phyloP scores from a whole-genome alignment of 2,329 filamentous ascomycete species.

The Penicillium frequentans region DNA sequence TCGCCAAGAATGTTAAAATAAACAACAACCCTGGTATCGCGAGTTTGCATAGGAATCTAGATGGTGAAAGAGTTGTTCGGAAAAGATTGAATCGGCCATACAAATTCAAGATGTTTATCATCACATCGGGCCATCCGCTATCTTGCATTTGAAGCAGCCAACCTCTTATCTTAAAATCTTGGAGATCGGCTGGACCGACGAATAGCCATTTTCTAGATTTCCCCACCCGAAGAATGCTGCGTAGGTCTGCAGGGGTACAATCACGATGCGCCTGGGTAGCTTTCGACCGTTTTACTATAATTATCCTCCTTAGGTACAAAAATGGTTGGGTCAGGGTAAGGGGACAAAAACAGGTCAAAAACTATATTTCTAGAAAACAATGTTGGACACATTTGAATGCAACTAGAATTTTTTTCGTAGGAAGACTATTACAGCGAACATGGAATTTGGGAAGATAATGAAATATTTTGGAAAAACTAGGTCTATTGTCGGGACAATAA shows the following conservation, averaged over 20 bases:
- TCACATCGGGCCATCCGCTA: not conserved
- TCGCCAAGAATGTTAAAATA: not conserved
- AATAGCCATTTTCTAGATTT: not conserved
- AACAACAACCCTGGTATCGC: not conserved
- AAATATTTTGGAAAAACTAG: too few species aligned
- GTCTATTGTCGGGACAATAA: too few species aligned
- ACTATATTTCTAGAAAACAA: too few species aligned
- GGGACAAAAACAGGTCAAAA: too few species aligned
- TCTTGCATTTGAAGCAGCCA: not conserved
- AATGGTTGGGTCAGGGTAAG: too few species aligned
- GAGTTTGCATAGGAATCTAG: not conserved
- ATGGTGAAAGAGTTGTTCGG: not conserved
- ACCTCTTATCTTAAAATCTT: not conserved
- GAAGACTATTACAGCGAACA: too few species aligned
- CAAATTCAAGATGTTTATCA: not conserved
- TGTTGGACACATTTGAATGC: too few species aligned
- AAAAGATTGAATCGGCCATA: not conserved
- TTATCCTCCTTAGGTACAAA: too few species aligned
- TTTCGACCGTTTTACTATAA: too few species aligned
- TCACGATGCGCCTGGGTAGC: not conserved
- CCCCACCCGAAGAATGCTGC: not conserved
- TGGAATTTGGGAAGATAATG: too few species aligned
- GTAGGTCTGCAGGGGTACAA: not conserved
- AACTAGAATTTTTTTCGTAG: too few species aligned
- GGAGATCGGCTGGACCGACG: not conserved